Base-by-base conservation (phyloP, 495 filamentous ascomycete species). In the Hypoxylon lienhwacheense region DNA sequence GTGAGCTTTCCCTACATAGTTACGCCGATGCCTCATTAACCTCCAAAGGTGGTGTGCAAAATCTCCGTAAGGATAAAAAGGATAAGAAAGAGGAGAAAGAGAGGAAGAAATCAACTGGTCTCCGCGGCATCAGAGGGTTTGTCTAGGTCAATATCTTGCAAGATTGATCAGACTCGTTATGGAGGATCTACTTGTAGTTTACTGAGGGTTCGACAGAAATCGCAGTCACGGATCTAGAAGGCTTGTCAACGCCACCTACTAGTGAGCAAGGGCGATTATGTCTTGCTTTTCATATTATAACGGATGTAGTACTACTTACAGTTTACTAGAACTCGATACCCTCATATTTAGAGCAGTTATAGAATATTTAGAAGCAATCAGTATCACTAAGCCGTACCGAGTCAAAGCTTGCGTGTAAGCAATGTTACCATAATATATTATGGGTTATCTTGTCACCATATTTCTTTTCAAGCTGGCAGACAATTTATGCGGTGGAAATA, bases 121-220 rank as follows among this genome's bases (percentile, higher is more conserved):
- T 83, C 10, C 70, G 73, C 16, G 77, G 78, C 24, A 79, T 84
- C 42, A 65, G 80, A 24, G 73, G 73, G 16, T 80, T 82, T 60
- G 76, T 79, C 37, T 63, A 58, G 34, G 19, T 19, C 66, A 15
- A 64, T 10, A 14, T 25, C 15, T 14, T 21, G 14, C 3, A 7
- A 16, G 6, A 19, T n/a, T n/a, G 22, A 20, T 16, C 12, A 16
- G 3, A 7, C 34, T 8, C 16, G n/a, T n/a, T 11, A 15, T 17
- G 15, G 20, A 7, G 2, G 8, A 25, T 33, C 15, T 19, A 3
- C 19, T n/a, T 17, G 16, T 17, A 11, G 16, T 14, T 40, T 26
- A n/a, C n/a, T n/a, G n/a, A n/a, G 5, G 4, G 19, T 40, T 39
- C 25, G n/a, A 16, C 4, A 5, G 15, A 8, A 24, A 40, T 39